A percentile compares a stretch with the other conserved stretches of the same genome.
These are phyloP conservation scores for Penicillium corylophilum DNA, from an alignment of 2,329 filamentous ascomycete species.

Conservation along the genomic window DNA sequence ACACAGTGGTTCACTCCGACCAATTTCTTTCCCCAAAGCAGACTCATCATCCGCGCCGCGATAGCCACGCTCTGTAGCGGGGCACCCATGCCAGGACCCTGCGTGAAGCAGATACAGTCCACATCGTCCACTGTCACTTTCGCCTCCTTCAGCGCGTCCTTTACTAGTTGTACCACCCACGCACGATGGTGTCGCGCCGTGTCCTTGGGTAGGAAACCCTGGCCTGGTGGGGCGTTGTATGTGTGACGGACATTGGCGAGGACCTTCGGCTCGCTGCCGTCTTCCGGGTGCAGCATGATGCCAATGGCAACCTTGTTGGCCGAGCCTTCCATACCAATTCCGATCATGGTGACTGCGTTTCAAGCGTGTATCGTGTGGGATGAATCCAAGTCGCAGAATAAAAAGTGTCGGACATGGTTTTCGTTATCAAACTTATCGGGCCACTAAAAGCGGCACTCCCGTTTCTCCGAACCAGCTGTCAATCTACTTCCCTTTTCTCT, in stretches of 20 bases:
- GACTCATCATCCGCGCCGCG: constrained; percentile 73
- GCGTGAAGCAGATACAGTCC: constrained; percentile 92
- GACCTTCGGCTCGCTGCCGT: constrained; percentile 60
- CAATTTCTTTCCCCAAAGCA: constrained; percentile 85
- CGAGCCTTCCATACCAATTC: constrained; percentile 81
- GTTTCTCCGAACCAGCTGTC: constrained; percentile 17
- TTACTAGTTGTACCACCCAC: constrained; percentile 80
- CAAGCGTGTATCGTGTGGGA: background rate
- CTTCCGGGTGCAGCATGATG: constrained; percentile 72
- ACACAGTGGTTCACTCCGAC: constrained; percentile 98
- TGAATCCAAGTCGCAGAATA: background rate
- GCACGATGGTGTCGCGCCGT: constrained; percentile 87
- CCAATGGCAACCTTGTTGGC: constrained; percentile 98
- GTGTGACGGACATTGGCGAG: constrained; percentile 95
- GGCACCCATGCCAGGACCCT: constrained; percentile 94
- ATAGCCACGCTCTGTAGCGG: constrained; percentile 84
- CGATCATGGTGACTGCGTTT: constrained; percentile 53
- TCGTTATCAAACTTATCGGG: constrained; percentile 13
- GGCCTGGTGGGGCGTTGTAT: constrained; percentile 85
- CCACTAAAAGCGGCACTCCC: constrained; percentile 17
- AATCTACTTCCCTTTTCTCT: constrained; percentile 16
- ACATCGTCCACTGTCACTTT: constrained; percentile 63
- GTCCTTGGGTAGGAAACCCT: constrained; percentile 95
- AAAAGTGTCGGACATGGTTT: constrained; percentile 2
- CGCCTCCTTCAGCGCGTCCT: constrained; percentile 72